Evolutionary conservation across 2,329 filamentous ascomycete species (phyloP), one percentile per base, ranked within the genome.

Genomic region (Penicillium sp.): DNA sequence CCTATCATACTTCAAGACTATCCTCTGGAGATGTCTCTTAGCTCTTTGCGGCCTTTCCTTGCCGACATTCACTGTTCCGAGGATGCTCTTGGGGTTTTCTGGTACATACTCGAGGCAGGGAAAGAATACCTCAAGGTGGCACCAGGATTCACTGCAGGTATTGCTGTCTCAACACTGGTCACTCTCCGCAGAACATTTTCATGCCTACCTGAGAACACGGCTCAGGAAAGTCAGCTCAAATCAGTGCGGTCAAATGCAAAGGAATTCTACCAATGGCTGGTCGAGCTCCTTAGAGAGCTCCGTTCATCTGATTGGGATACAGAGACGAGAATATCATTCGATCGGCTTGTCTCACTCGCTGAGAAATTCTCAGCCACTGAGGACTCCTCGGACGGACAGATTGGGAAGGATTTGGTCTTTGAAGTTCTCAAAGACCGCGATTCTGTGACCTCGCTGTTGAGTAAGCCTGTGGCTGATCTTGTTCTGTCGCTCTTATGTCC

Each of bases 31-130:
- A 94, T 97, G 89, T 80, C 96, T 0, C 80, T 99, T 2, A 89
- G 92, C 66, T 88, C 89, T 1, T 79, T 96, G 20, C 82, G 89
- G 10, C 85, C 86, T 0, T 95, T 92, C 62, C 78, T 97, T 6
- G 87, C 88, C 1, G 88, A 97, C 63, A 82, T 87, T 0, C 89
- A 95, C 68, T 97, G 93, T 72, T 89, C 92, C 10, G 90, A 96
- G 68, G 94, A 99, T 76, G 87, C 90, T 1, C 81, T 97, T 43
- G 93, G 92, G 0, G 83, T 99, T 34, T 86, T 89, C 57, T 89
- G 91, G 71, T 97, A 96, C 72, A 81, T 99, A 1, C 79, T 97
- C 14, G 78, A 83, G 6, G 82, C 83, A 50, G 92, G 93, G 8
- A 76, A 78, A 16, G 65, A 76, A 5, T 86, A 93, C 69, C 78